Base-by-base conservation (phyloP, 345 rosid species). In the Pugionium cornutum region DNA sequence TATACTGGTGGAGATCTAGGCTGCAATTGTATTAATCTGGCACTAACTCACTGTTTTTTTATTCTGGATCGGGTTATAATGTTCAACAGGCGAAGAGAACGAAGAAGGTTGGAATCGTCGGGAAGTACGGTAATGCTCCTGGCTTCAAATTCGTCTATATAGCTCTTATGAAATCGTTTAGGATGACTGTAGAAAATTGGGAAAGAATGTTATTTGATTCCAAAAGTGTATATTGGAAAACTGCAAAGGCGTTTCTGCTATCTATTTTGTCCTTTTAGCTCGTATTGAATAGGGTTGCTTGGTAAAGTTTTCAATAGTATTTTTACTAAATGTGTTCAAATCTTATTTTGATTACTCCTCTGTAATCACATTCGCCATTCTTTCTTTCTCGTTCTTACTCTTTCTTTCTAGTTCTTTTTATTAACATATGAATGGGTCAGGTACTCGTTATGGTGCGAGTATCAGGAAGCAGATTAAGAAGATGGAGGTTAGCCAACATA, bases 371-470 rank as follows among this genome's bases (percentile, higher is more conserved):
- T 18, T 18, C 18, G 18, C 18, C 18, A 18, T 18, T 18, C 18
- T 18, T 18, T 18, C 18, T 18, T 18, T 18, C 18, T 18, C 18
- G 18, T 18, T 18, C 18, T 0, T 18, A 0, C 18, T 18, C 18
- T 18, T 18, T 18, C 18, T 18, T 18, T 18, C 18, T 18, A 0
- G 18, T 18, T 18, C 18, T 18, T 0, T 18, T 0, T 18, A 18
- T 18, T 18, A 18, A 18, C 18, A 18, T 18, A 18, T 18, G 18
- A 18, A 18, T 18, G 18, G 18, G 18, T 54, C 53, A 87, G 95
- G 87, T 52, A 85, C 89, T 52, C 85, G 95, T 1, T 88, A 88
- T 74, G 95, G 95, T 61, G 95, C 95, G 41, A 88, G 95, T 81
- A 62, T 88, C 77, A 78, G 95, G 51, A 88, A 85, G 82, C 91